Conservation (phyloP, 2,329 filamentous ascomycete genomes). For the Metarhizium anisopliae region DNA sequence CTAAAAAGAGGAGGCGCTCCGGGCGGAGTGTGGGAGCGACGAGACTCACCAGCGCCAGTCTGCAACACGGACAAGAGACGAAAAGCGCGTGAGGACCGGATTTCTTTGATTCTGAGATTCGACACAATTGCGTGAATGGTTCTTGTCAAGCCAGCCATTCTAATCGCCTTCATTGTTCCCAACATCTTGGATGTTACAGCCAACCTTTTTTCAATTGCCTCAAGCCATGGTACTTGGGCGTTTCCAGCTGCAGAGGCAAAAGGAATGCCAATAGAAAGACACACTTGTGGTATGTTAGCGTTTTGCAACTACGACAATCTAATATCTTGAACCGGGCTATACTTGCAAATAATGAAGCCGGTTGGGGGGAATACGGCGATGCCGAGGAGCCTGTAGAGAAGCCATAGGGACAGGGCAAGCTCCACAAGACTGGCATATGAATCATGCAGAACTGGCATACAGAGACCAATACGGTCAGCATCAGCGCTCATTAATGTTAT, state of each 20-base stretch:
- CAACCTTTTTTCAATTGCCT: slow-evolving; percentile 17
- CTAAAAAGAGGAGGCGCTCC: neutral
- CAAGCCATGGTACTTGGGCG: slow-evolving; percentile 16
- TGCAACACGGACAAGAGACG: slow-evolving; percentile 10
- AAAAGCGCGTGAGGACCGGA: slow-evolving; percentile 21
- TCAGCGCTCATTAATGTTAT: slow-evolving; percentile 11
- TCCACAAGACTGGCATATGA: slow-evolving; percentile 26
- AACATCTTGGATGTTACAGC: slow-evolving; percentile 14
- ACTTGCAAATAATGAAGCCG: slow-evolving; percentile 13
- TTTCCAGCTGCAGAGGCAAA: slow-evolving; percentile 13
- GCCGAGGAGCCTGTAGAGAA: slow-evolving; percentile 19
- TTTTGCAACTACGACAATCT: neutral
- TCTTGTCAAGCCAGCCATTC: slow-evolving; percentile 31
- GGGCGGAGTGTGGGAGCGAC: neutral
- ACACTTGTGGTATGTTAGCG: slow-evolving; percentile 1
- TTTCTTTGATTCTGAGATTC: slow-evolving; percentile 24
- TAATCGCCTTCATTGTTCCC: slow-evolving; percentile 29
- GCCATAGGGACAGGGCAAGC: slow-evolving; percentile 22
- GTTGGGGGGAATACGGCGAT: slow-evolving; percentile 13
- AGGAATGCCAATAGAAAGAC: slow-evolving; percentile 11
- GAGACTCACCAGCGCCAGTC: slow-evolving; percentile 4
- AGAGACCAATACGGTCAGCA: slow-evolving; percentile 8
- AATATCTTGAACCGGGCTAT: too few relatives aligned
- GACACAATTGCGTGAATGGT: slow-evolving; percentile 23
- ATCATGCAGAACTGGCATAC: slow-evolving; percentile 21